Evolutionary conservation across 305 asterid genomes (phyloP).

Genomic region (Rubia peregrina): DNA sequence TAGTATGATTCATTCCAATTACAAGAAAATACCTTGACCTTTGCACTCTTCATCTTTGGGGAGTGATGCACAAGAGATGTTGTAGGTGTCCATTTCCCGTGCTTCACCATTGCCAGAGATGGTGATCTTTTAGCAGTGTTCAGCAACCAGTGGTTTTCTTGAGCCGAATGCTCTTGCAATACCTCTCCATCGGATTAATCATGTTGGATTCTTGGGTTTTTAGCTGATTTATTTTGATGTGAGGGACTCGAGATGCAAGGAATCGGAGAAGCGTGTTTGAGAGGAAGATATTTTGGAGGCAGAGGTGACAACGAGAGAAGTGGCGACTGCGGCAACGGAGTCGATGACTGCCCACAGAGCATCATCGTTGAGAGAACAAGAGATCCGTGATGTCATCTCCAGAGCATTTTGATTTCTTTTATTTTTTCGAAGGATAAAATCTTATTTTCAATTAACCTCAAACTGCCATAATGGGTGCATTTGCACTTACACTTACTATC

Average conservation of each 20-base stretch:
- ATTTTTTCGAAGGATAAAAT: too few species aligned
- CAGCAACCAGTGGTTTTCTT: conserved; percentile 36
- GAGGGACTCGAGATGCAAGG: conserved; percentile 55
- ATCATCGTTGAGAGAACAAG: conserved; percentile 43
- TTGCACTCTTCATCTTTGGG: conserved; percentile 20
- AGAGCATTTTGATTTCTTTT: not conserved
- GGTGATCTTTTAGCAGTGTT: conserved; percentile 41
- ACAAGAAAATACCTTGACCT: conserved; percentile 21
- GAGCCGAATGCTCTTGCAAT: conserved; percentile 25
- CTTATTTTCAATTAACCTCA: too few species aligned
- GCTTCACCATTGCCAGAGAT: conserved; percentile 60
- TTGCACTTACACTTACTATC: too few species aligned
- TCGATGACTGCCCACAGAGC: conserved; percentile 94
- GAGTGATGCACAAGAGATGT: conserved; percentile 31
- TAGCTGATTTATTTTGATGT: conserved; percentile 34
- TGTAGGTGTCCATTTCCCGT: conserved; percentile 41
- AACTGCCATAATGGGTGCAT: too few species aligned
- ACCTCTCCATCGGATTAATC: conserved; percentile 43
- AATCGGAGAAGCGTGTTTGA: conserved; percentile 50
- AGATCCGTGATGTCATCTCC: conserved; percentile 23
- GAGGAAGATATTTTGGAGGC: conserved; percentile 21
- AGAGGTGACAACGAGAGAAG: conserved; percentile 33
- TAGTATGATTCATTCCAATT: conserved; percentile 26
- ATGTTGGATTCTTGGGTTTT: conserved; percentile 27
- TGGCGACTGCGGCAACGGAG: conserved; percentile 67